phyloP scores from a whole-genome alignment of 2,329 filamentous ascomycete genomes.

The Orbilia oligospora region DNA sequence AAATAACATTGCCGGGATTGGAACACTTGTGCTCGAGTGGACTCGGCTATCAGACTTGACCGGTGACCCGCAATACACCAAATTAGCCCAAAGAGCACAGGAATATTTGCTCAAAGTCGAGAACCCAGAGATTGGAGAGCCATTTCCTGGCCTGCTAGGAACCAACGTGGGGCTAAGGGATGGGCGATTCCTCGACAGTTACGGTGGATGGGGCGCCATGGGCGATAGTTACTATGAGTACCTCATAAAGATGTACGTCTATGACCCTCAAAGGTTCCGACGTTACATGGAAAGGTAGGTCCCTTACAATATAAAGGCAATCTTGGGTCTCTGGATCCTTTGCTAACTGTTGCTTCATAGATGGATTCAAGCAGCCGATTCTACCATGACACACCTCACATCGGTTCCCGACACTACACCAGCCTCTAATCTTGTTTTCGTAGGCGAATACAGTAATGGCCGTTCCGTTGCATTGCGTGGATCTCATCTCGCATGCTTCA shows the following conservation, averaged over 20 bases:
- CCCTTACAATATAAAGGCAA: neutral
- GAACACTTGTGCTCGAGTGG: slow-evolving; percentile 87
- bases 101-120: slow-evolving; percentile 77
- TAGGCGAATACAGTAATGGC: slow-evolving; percentile 72
- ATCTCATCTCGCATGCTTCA: slow-evolving; percentile 80
- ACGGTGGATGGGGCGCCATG: slow-evolving; percentile 82
- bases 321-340: neutral
- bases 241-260: slow-evolving; percentile 90
- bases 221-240: slow-evolving; percentile 90
- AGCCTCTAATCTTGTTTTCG: slow-evolving; percentile 80
- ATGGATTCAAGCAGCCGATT: slow-evolving; percentile 83
- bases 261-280: slow-evolving; percentile 76
- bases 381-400: slow-evolving; percentile 78
- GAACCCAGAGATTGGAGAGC: slow-evolving; percentile 75
- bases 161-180: slow-evolving; percentile 75
- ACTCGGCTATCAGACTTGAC: slow-evolving; percentile 82
- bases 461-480: slow-evolving; percentile 69
- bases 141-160: slow-evolving; percentile 83
- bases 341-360: neutral
- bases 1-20: slow-evolving; percentile 82
- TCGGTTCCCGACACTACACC: slow-evolving; percentile 74
- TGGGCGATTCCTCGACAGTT: slow-evolving; percentile 77
- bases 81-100: slow-evolving; percentile 78
- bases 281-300: slow-evolving; percentile 75
- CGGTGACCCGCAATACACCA: slow-evolving; percentile 76